Base-by-base conservation (phyloP, 2,329 filamentous ascomycete species). In the Penicillium sp. region DNA sequence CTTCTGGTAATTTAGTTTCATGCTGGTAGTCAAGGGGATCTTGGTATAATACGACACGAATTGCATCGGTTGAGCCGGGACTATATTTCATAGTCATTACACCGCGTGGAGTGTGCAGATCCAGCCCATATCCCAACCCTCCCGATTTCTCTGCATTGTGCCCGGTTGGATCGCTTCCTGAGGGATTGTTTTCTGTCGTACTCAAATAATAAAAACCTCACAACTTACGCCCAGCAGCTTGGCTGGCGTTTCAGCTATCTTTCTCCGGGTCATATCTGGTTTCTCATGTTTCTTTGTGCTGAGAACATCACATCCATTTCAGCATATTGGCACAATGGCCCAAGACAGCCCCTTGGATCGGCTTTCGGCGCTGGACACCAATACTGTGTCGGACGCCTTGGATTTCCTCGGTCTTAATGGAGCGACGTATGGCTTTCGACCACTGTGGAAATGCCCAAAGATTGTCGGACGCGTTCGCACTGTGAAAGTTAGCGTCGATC, bases 371-470 rank as follows among this genome's bases (percentile, higher is more conserved):
- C 42, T 55, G n/a, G 50, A 56, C 38, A 54, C 47, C 25, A 54
- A 54, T 21, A 53, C 53, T 2, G 41, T 56, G 6, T 56, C 53
- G 7, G 51, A 56, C 28, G 53, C 53, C 10, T 25, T 56, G 2
- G 53, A 54, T 15, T 56, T 55, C 8, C 51, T 56, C 14, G 7
- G 27, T 3, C 48, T 56, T 1, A 43, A 55, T 33, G 51, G 53
- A 16, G 51, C 53, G 3, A 51, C 46, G 4, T 52, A 50, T 9
- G 53, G 50, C 14, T 30, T 56, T 0, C 44, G 16, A 14, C 53
- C 51, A 3, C 48, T 56, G 7, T 56, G 51, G 53, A 39, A 54
- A 29, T 56, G 53, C n/a, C 46, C 50, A 0, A 51, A 53, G 23
- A 56, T 52, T 3, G 46, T 50, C 7, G 53, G 53, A 17, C 50